Evolutionary conservation across 164 flowering plant species (phyloP).

Genomic region (Saururus chinensis): DNA sequence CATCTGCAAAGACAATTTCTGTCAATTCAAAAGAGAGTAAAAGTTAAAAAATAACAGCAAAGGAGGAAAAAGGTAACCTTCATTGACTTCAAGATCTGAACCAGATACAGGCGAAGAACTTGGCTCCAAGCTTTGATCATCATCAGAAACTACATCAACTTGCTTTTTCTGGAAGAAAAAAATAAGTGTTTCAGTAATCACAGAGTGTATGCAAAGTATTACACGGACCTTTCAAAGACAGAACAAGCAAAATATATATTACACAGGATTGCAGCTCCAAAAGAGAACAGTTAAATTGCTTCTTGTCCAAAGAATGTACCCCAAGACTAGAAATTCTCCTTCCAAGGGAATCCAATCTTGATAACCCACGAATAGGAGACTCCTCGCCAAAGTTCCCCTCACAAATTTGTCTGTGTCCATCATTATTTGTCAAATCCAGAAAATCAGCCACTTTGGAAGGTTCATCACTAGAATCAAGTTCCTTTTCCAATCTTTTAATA

Average conservation of each 20-base stretch:
- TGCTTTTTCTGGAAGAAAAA: slow-evolving; percentile 23
- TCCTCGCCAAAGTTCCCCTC: slow-evolving; percentile 9
- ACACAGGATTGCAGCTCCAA: slow-evolving; percentile 24
- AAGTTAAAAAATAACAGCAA: not conserved
- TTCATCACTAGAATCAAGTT: slow-evolving; percentile 4
- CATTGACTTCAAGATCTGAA: slow-evolving; percentile 26
- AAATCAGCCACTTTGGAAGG: slow-evolving; percentile 11
- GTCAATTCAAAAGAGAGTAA: not conserved
- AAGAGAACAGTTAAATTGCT: slow-evolving; percentile 4
- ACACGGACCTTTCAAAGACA: not conserved
- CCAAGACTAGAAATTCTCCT: slow-evolving; percentile 9
- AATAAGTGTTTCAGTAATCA: not conserved
- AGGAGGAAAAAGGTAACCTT: slow-evolving; percentile 14
- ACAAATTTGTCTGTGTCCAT: slow-evolving; percentile 3
- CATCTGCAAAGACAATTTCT: slow-evolving; percentile 4
- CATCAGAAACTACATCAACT: slow-evolving; percentile 26
- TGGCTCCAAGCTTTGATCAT: slow-evolving; percentile 15
- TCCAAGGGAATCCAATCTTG: slow-evolving; percentile 6
- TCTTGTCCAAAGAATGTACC: slow-evolving; percentile 6
- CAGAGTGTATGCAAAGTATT: not conserved
- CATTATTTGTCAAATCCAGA: slow-evolving; percentile 6
- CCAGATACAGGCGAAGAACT: slow-evolving; percentile 20
- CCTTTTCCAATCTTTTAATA: slow-evolving; percentile 8
- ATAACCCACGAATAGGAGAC: slow-evolving; percentile 7
- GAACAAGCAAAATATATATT: not conserved